A percentile compares a stretch with the other conserved stretches of the same genome.
Conservation (phyloP, 495 filamentous ascomycete species). For the Lindgomyces ingoldianus region DNA sequence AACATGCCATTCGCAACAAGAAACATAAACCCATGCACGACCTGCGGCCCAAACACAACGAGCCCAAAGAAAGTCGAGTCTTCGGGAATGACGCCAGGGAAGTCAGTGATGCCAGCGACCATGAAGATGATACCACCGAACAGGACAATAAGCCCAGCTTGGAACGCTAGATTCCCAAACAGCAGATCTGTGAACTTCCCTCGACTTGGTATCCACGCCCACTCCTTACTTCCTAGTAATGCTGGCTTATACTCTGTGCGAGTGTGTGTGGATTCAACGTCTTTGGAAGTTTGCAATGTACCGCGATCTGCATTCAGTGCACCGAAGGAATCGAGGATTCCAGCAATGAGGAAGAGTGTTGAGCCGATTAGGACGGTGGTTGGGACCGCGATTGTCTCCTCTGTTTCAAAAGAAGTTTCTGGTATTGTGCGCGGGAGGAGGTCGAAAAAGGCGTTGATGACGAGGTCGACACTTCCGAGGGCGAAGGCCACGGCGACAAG, state of each 20-base stretch:
- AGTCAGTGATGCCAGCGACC: constrained; percentile 10
- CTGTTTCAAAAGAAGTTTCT: background rate
- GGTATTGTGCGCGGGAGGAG: constrained; percentile 10
- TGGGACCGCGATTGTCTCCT: constrained; percentile 12
- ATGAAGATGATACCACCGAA: constrained; percentile 28
- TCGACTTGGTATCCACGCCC: constrained; percentile 4
- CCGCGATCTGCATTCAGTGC: constrained; percentile 27
- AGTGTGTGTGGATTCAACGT: background rate
- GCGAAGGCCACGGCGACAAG: constrained; percentile 18
- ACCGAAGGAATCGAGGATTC: constrained; percentile 18
- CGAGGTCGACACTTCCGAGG: constrained; percentile 12
- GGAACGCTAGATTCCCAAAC: constrained; percentile 8
- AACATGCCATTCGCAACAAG: constrained; percentile 15
- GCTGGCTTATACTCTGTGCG: constrained; percentile 13
- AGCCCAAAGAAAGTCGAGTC: background rate
- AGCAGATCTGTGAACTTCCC: constrained; percentile 11
- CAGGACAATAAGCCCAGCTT: constrained; percentile 24
- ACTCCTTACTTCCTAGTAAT: constrained; percentile 8
- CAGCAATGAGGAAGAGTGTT: constrained; percentile 17
- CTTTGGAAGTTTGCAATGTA: background rate
- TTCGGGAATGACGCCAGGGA: constrained; percentile 12
- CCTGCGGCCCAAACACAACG: constrained; percentile 18
- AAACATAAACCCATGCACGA: constrained; percentile 10
- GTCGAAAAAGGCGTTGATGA: constrained; percentile 26
- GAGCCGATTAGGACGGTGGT: constrained; percentile 19